phyloP scores from a whole-genome alignment of 768 basidiomycete species.

The Hericium rajendrae region DNA sequence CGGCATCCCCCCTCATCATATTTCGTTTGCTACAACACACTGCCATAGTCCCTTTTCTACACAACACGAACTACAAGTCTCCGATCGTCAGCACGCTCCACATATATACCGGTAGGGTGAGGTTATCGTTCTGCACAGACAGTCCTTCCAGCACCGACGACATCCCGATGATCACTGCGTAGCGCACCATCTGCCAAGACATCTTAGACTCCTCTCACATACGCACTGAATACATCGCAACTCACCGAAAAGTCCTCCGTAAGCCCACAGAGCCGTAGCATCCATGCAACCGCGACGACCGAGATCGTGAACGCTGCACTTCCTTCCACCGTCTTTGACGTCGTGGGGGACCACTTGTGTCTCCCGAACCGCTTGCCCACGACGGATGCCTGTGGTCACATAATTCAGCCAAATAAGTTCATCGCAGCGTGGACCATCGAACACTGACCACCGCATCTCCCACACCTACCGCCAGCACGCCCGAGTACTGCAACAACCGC shows the following conservation, averaged over 20 bases:
- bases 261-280: constrained; percentile 60
- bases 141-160: constrained; percentile 80
- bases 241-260: constrained; percentile 72
- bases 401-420: neutral
- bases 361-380: constrained; percentile 79
- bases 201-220: neutral
- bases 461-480: constrained; percentile 80
- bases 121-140: constrained; percentile 94
- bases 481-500: constrained; percentile 61
- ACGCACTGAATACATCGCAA: constrained; percentile 5
- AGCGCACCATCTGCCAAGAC: constrained; percentile 48
- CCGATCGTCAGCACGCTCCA: constrained; percentile 76
- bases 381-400: constrained; percentile 67
- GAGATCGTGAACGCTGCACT: constrained; percentile 73
- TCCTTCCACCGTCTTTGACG: constrained; percentile 87
- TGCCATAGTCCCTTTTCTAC: neutral
- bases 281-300: constrained; percentile 57
- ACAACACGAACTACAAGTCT: neutral
- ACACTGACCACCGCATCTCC: constrained; percentile 83
- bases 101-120: constrained; percentile 91
- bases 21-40: neutral
- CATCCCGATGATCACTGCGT: constrained; percentile 50
- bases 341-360: constrained; percentile 75
- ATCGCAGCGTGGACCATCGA: neutral
- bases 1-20: neutral